Percentiles rank a stretch among this genome's conserved stretches.
Conservation (phyloP, 1,284 basidiomycete species). For the Cystobasidium sp. region DNA sequence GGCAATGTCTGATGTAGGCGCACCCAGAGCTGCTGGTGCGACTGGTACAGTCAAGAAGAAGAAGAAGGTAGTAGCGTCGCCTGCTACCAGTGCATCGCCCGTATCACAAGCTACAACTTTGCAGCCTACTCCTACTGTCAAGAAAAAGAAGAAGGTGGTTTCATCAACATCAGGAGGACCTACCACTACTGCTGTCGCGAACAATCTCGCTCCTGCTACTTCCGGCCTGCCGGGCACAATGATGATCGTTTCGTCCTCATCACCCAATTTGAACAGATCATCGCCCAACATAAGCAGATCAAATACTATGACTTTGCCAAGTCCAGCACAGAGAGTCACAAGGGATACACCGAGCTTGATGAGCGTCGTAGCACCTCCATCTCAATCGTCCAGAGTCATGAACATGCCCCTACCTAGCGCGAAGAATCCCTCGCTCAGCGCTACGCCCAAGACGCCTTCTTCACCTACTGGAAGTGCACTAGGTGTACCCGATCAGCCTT, state of each 20-base stretch:
- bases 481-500: slow-evolving; percentile 26
- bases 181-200: background rate
- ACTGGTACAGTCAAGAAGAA: slow-evolving; percentile 44
- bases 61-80: slow-evolving; percentile 31
- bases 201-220: slow-evolving; percentile 7
- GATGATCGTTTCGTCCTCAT: slow-evolving; percentile 12
- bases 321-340: slow-evolving; percentile 42
- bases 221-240: slow-evolving; percentile 10
- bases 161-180: background rate
- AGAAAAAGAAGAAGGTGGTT: slow-evolving; percentile 43
- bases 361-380: slow-evolving; percentile 28
- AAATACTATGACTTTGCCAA: slow-evolving; percentile 3
- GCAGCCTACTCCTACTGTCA: slow-evolving; percentile 20
- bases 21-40: slow-evolving; percentile 17
- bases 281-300: slow-evolving; percentile 8
- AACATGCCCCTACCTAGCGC: slow-evolving; percentile 37
- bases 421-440: slow-evolving; percentile 28
- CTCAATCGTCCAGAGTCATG: slow-evolving; percentile 27
- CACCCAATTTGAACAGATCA: background rate
- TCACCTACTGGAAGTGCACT: slow-evolving; percentile 15
- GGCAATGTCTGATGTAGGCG: slow-evolving; percentile 36
- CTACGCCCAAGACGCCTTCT: slow-evolving; percentile 1
- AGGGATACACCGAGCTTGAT: slow-evolving; percentile 21
- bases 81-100: slow-evolving; percentile 12
- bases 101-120: slow-evolving; percentile 13